These are phyloP conservation scores for Tolypocladium sp. DNA, from an alignment of 2,329 filamentous ascomycete genomes.

Conservation along the genomic window DNA sequence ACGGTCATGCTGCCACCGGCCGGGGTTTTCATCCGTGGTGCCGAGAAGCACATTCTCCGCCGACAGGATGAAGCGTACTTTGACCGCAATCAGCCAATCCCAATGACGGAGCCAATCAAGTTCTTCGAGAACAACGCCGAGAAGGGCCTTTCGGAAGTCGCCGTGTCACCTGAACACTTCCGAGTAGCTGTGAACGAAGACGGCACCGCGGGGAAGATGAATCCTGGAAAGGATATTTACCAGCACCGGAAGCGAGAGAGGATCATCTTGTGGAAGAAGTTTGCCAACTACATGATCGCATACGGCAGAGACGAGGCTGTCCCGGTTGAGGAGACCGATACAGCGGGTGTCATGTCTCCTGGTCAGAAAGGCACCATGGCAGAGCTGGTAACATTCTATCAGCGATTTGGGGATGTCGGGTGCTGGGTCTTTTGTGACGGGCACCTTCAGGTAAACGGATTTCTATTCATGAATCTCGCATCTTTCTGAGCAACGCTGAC, in stretches of 20 bases:
- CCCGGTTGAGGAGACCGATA: slow-evolving; percentile 34
- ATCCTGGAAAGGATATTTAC: slow-evolving; percentile 53
- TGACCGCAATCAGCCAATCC: slow-evolving; percentile 52
- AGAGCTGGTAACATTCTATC: slow-evolving; percentile 70
- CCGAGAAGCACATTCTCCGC: slow-evolving; percentile 60
- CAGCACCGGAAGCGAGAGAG: slow-evolving; percentile 58
- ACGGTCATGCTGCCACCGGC: slow-evolving; percentile 54
- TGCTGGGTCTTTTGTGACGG: slow-evolving; percentile 77
- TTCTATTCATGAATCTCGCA: neutral
- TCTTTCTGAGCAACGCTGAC: neutral
- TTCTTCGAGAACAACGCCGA: slow-evolving; percentile 67
- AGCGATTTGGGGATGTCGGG: slow-evolving; percentile 70
- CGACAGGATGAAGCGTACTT: slow-evolving; percentile 44
- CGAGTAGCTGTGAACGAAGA: slow-evolving; percentile 45
- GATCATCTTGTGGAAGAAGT: slow-evolving; percentile 63
- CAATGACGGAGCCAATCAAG: slow-evolving; percentile 54
- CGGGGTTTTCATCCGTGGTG: slow-evolving; percentile 62
- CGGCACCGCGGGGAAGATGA: slow-evolving; percentile 51
- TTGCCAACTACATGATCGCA: slow-evolving; percentile 65
- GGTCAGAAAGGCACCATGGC: slow-evolving; percentile 27
- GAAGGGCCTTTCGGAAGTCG: slow-evolving; percentile 52
- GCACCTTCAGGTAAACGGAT: slow-evolving; percentile 57
- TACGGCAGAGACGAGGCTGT: slow-evolving; percentile 63
- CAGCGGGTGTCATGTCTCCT: slow-evolving; percentile 28
- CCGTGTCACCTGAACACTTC: slow-evolving; percentile 55